These are phyloP conservation scores for Ascochyta rabiei DNA, from an alignment of 2,329 filamentous ascomycete species.

Conservation along the genomic window DNA sequence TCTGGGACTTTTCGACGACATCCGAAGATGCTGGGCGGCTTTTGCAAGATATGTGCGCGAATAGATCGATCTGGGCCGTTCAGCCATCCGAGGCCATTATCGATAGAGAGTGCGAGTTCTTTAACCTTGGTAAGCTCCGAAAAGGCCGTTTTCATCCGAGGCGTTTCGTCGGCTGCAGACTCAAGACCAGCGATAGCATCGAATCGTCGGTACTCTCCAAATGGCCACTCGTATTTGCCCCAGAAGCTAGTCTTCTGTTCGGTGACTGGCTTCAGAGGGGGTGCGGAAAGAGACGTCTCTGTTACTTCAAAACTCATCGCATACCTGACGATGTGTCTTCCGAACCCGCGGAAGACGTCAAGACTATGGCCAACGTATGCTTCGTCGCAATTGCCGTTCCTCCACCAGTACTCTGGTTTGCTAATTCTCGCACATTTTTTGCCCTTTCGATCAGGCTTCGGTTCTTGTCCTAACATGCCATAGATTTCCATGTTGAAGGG, in stretches of 20 bases:
- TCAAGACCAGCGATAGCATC: conserved; percentile 65
- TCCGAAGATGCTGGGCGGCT: conserved; percentile 56
- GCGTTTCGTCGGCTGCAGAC: conserved; percentile 66
- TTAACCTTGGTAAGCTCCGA: conserved; percentile 60
- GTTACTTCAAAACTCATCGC: conserved; percentile 73
- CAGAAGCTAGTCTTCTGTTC: conserved; percentile 64
- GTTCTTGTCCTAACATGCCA: conserved; percentile 55
- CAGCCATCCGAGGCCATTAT: conserved; percentile 72
- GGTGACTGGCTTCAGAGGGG: conserved; percentile 63
- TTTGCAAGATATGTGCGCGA: conserved; percentile 54
- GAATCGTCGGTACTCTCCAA: conserved; percentile 64
- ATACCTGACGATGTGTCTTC: conserved; percentile 65
- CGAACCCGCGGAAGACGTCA: conserved; percentile 66
- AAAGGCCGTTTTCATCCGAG: conserved; percentile 66
- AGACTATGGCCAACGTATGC: conserved; percentile 64
- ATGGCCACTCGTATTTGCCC: conserved; percentile 70
- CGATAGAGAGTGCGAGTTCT: conserved; percentile 71
- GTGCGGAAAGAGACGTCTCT: conserved; percentile 56
- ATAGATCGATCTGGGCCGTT: conserved; percentile 64
- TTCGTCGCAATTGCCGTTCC: conserved; percentile 51
- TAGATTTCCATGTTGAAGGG: conserved; percentile 70
- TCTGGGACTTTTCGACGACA: conserved; percentile 47
- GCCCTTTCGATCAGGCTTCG: conserved; percentile 43
- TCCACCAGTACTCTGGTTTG: conserved; percentile 47
- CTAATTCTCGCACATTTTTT: conserved; percentile 41